phyloP scores from a whole-genome alignment of 2,329 filamentous ascomycete species.

The Pleomassaria siparia region DNA sequence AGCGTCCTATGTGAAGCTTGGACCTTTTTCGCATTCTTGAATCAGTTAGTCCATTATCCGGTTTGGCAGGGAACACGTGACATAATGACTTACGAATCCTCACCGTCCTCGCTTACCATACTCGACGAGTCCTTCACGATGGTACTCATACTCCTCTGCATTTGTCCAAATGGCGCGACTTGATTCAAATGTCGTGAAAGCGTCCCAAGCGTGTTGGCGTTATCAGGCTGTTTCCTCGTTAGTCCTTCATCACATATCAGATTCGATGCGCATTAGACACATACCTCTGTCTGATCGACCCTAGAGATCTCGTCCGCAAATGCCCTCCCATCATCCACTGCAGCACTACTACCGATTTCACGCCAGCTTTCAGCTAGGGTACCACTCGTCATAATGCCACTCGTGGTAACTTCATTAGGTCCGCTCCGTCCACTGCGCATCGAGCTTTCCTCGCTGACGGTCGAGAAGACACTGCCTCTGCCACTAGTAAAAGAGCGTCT shows the following conservation, averaged over 20 bases:
- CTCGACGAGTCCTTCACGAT: slow-evolving; percentile 4
- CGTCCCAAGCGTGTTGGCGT: slow-evolving; percentile 14
- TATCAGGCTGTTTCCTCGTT: slow-evolving; percentile 9
- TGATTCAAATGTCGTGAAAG: slow-evolving; percentile 18
- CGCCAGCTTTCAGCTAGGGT: slow-evolving; percentile 25
- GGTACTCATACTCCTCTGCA: slow-evolving; percentile 4
- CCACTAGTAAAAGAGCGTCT: slow-evolving; percentile 36
- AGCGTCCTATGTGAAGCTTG: too few relatives aligned
- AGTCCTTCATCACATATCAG: background rate
- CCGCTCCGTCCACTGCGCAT: slow-evolving; percentile 17
- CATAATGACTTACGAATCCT: slow-evolving; percentile 13
- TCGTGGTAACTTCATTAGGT: slow-evolving; percentile 13
- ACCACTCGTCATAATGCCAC: slow-evolving; percentile 19
- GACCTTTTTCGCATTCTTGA: too few relatives aligned
- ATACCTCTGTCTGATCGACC: slow-evolving; percentile 38
- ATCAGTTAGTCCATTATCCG: too few relatives aligned
- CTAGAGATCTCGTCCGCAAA: slow-evolving; percentile 40
- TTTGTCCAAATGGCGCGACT: slow-evolving; percentile 15
- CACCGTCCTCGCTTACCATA: slow-evolving; percentile 11
- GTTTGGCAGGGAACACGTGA: too few relatives aligned
- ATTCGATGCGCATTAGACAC: background rate
- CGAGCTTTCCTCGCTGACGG: slow-evolving; percentile 32
- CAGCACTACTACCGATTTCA: slow-evolving; percentile 18
- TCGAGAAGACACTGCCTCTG: slow-evolving; percentile 31
- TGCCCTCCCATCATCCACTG: slow-evolving; percentile 31